These are phyloP conservation scores for Populus tremula DNA, from an alignment of 345 rosid species.

Conservation along the genomic window DNA sequence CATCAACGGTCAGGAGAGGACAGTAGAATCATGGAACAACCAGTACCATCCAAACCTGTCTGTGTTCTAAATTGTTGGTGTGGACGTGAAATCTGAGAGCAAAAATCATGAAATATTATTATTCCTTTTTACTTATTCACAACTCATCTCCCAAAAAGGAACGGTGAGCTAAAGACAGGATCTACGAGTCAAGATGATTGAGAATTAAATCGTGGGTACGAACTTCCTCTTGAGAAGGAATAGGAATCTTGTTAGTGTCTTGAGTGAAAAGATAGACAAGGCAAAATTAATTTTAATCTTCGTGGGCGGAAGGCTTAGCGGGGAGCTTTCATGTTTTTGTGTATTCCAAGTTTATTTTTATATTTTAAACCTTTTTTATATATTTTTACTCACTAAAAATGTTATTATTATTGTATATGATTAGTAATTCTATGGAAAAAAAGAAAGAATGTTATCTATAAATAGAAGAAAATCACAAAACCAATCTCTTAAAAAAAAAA, in stretches of 20 bases:
- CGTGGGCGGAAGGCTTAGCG: too few species aligned
- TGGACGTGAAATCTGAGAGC: neutral
- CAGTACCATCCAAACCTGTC: neutral
- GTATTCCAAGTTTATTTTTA: too few species aligned
- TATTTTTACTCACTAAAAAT: too few species aligned
- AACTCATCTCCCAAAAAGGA: neutral
- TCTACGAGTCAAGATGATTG: neutral
- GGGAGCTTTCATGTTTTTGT: too few species aligned
- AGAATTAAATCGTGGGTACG: neutral
- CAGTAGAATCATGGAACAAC: neutral
- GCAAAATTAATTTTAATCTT: too few species aligned
- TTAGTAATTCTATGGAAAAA: too few species aligned
- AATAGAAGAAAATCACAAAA: too few species aligned
- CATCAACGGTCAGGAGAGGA: neutral
- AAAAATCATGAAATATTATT: neutral
- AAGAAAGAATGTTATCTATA: too few species aligned
- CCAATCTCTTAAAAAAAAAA: too few species aligned
- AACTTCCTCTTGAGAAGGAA: neutral
- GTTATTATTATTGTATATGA: too few species aligned
- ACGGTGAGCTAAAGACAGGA: neutral
- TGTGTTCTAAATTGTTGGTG: slow-evolving; percentile 15
- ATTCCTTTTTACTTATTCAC: neutral
- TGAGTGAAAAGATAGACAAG: neutral
- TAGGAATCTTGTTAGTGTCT: slow-evolving; percentile 15
- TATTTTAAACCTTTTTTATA: too few species aligned